Evolutionary conservation across 345 rosid genomes (phyloP).

Genomic region (Acer negundo): DNA sequence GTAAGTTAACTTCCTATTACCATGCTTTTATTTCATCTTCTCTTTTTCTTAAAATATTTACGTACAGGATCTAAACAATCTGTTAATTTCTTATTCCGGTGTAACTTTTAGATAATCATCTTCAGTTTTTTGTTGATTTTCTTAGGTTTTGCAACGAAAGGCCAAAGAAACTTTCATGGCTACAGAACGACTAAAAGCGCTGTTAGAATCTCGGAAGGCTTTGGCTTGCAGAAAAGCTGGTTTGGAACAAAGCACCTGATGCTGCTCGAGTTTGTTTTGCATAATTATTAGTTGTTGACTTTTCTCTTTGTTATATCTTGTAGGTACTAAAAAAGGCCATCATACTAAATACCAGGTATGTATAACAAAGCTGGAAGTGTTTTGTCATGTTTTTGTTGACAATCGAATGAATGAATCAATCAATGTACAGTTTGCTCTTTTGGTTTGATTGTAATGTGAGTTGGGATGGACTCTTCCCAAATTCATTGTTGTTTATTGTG

Average conservation of each 20-base stretch:
- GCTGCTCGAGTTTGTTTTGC: constrained; percentile 1
- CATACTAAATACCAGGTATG: constrained; percentile 54
- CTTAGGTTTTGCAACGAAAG: constrained; percentile 77
- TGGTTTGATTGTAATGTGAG: constrained; percentile 10
- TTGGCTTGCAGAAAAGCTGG: constrained; percentile 42
- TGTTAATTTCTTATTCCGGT: neutral
- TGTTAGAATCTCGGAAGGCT: constrained; percentile 51
- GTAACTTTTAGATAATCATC: neutral
- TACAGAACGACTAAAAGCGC: constrained; percentile 51
- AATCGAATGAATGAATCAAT: neutral
- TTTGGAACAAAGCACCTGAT: constrained; percentile 17
- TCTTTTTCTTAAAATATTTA: neutral
- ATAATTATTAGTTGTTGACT: constrained; percentile 12
- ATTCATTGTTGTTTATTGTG: neutral
- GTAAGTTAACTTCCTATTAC: constrained; percentile 36
- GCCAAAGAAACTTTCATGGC: constrained; percentile 69
- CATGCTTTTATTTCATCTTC: constrained; percentile 11
- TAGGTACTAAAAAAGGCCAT: constrained; percentile 50
- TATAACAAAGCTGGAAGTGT: constrained; percentile 7
- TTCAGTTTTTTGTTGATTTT: constrained; percentile 11
- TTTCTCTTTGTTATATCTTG: constrained; percentile 25
- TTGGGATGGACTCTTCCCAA: constrained; percentile 1
- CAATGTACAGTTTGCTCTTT: neutral
- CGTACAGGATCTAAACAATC: neutral
- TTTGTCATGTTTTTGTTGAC: neutral